A percentile compares a stretch with the other conserved stretches of the same genome.
These are phyloP conservation scores for Penicillium sumatraense DNA, from an alignment of 2,329 filamentous ascomycete species.

Conservation along the genomic window DNA sequence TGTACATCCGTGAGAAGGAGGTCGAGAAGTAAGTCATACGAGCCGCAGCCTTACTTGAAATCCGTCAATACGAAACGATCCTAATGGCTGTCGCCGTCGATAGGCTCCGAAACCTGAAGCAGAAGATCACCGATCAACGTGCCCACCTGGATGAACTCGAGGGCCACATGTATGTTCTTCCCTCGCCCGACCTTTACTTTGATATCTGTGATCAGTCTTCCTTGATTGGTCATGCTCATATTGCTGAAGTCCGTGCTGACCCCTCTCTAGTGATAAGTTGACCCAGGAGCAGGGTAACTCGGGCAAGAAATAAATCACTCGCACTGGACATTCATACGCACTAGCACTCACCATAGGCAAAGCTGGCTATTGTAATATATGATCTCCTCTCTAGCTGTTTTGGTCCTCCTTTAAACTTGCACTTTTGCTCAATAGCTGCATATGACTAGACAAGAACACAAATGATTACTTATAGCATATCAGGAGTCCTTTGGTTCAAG, in stretches of 20 bases:
- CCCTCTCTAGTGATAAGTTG: constrained; percentile 68
- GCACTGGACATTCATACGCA: neutral
- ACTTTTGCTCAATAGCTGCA: neutral
- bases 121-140: constrained; percentile 74
- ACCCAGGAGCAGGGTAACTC: constrained; percentile 62
- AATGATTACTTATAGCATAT: constrained; percentile 1
- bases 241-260: constrained; percentile 5
- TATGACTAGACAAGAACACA: neutral
- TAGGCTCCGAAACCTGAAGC: constrained; percentile 71
- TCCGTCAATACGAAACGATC: neutral
- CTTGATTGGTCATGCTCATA: neutral
- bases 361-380: neutral
- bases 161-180: constrained; percentile 74
- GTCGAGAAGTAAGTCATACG: constrained; percentile 69
- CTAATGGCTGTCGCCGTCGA: constrained; percentile 9
- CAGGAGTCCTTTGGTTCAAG: neutral
- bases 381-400: neutral
- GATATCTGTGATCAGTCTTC: neutral
- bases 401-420: neutral
- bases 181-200: neutral
- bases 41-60: neutral
- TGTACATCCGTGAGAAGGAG: constrained; percentile 85
- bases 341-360: neutral
- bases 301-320: constrained; percentile 63
- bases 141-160: constrained; percentile 83